Base-by-base conservation (phyloP, 1,284 basidiomycete species). In the Porodaedalea pini region DNA sequence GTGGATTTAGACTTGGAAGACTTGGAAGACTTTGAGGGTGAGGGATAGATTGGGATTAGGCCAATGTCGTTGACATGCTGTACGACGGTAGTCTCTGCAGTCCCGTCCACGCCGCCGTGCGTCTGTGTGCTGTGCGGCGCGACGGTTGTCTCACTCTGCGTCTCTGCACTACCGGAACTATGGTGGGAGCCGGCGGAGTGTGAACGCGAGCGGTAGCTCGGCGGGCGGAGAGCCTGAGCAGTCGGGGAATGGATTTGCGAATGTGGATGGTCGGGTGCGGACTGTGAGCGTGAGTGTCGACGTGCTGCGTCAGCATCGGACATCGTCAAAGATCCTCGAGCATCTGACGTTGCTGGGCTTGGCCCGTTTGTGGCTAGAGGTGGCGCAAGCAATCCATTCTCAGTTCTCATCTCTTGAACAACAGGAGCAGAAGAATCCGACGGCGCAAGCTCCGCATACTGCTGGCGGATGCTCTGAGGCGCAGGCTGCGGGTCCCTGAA, bases 401-500 rank as follows among this genome's bases (percentile, higher is more conserved):
- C 34, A 21, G 49, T 40, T n/a, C 37, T 36, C 49, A 51, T 51
- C 17, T 13, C 49, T 3, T 15, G 17, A 19, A 15, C 8, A 37
- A 10, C 49, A 51, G 25, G n/a, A 11, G 4, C 47, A 32, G 49
- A n/a, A 23, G 17, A 21, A 4, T 51, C 49, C 11, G 34, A 10
- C n/a, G 40, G 40, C 19, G 43, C 21, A 31, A 54, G 53, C 29
- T 54, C 53, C 21, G 43, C 31, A 27, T 54, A 54, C n/a, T 54
- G 53, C 43, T 21, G 25, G 27, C 53, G 25, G 21, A 54, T 45
- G 17, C 53, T 54, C 25, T 27, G 2, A 3, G 53, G 53, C 25
- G 32, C 43, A 8, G 53, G 53, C 17, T 54, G 53, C 8, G 53
- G 40, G 27, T 54, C 53, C 32, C 53, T 43, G 19, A 54, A 54